These are phyloP conservation scores for Aspergillus tamarii DNA, from an alignment of 2,329 filamentous ascomycete species.

Conservation along the genomic window DNA sequence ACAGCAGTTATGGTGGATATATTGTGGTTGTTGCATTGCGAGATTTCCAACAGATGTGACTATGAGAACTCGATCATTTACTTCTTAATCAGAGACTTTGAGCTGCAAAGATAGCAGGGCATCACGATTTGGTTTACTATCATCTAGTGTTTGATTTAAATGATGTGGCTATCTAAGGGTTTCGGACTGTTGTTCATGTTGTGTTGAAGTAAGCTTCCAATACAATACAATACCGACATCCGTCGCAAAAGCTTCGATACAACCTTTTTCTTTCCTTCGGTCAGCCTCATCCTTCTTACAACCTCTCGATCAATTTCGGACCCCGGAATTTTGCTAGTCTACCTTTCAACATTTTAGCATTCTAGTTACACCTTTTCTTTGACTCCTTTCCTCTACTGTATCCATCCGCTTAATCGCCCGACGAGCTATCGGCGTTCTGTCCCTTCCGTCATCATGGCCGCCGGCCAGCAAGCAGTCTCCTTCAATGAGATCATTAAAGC, in stretches of 20 bases:
- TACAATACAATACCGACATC: neutral
- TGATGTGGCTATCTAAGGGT: neutral
- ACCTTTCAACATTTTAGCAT: neutral
- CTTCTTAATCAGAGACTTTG: neutral
- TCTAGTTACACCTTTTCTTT: neutral
- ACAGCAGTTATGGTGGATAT: neutral
- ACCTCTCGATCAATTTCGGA: neutral
- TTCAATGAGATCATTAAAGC: constrained; percentile 58
- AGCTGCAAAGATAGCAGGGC: too few relatives aligned
- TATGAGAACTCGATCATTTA: neutral
- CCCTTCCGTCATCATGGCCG: constrained; percentile 36
- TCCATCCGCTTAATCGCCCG: neutral
- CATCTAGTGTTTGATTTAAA: neutral
- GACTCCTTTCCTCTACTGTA: neutral
- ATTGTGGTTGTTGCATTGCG: neutral
- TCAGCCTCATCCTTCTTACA: constrained; percentile 1
- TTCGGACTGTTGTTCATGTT: neutral
- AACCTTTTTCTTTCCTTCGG: neutral
- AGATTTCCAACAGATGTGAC: neutral
- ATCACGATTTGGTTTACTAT: neutral
- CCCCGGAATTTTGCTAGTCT: neutral
- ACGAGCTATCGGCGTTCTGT: neutral
- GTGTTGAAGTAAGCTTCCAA: neutral
- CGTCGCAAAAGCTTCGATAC: constrained; percentile 4
- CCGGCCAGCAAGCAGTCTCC: constrained; percentile 42